Base-by-base conservation (phyloP, 352 stramenopile species). In the Albugo candida region DNA sequence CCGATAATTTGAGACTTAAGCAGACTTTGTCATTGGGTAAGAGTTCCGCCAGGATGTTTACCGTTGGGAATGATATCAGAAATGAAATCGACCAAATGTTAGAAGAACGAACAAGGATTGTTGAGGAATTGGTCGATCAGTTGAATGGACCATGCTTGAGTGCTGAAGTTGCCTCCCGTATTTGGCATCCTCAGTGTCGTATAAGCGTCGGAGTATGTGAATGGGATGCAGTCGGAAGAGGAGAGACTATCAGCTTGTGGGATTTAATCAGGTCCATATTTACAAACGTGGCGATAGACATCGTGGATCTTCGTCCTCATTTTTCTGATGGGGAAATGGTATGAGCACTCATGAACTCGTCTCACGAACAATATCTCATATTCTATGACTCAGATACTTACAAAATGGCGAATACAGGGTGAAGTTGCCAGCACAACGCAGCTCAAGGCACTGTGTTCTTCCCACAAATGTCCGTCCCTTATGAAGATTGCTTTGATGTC, bases 201-300 rank as follows among this genome's bases (percentile, higher is more conserved):
- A 71, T 86, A 16, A 66, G 73, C 41, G 69, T 83, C 1, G 73
- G 73, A 12, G 71, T 86, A 42, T 69, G 70, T 14, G 73, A 85
- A 53, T 85, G 73, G 73, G 73, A 85, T 51, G 73, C 73, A 18
- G 71, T 76, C 45, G 73, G 73, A 11, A 66, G 63, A 11, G 46
- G 82, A 6, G 47, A 83, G 61, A 80, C 70, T 11, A 86, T 86
- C 56, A 80, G 63, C 53, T 61, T 86, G 13, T 86, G 73, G 73
- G 79, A 80, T 48, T 70, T 85, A 61, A 83, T 85, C 52, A 70
- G 73, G 52, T 86, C 66, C 1, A 64, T 86, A 27, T 83, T 86
- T 52, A 65, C 69, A 18, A 82, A 57, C 42, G 78, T 86, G 49
- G 67, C 70, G 5, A 70, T 86, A 27, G 73, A 86, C 55, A 82